Conservation (phyloP, 1,284 basidiomycete species). For the Ustilago bromivora region DNA sequence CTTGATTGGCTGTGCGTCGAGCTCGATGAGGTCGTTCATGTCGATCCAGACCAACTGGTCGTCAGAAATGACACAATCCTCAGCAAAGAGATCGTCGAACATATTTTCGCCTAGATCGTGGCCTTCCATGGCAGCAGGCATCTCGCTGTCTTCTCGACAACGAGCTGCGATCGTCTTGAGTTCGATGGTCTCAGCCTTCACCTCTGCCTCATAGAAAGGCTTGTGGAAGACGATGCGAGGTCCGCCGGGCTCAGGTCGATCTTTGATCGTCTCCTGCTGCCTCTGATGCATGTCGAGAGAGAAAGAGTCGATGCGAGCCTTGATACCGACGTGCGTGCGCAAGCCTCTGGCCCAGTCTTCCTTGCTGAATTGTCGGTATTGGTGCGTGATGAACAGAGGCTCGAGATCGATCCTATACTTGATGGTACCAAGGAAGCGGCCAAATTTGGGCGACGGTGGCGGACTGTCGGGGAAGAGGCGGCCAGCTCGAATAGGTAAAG, state of each 20-base stretch:
- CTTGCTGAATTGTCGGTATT: slow-evolving; percentile 83
- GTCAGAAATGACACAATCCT: slow-evolving; percentile 32
- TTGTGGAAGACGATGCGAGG: slow-evolving; percentile 76
- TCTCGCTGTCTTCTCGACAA: slow-evolving; percentile 72
- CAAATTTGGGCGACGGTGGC: slow-evolving; percentile 86
- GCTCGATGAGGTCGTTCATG: slow-evolving; percentile 85
- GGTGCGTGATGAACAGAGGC: slow-evolving; percentile 86
- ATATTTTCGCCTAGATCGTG: slow-evolving; percentile 59
- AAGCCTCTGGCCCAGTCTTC: slow-evolving; percentile 83
- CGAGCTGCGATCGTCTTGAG: slow-evolving; percentile 82
- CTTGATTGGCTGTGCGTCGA: slow-evolving; percentile 74
- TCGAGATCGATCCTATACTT: slow-evolving; percentile 88
- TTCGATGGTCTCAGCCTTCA: slow-evolving; percentile 82
- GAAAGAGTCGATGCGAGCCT: slow-evolving; percentile 83
- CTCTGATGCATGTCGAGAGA: slow-evolving; percentile 93
- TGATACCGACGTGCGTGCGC: slow-evolving; percentile 83
- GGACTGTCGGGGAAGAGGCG: slow-evolving; percentile 80
- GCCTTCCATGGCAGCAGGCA: slow-evolving; percentile 53
- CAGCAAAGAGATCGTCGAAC: slow-evolving; percentile 54
- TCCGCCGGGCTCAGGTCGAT: slow-evolving; percentile 67
- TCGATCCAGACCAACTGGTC: slow-evolving; percentile 78
- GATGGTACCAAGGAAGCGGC: slow-evolving; percentile 87
- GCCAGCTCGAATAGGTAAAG: slow-evolving; percentile 89
- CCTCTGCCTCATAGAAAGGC: slow-evolving; percentile 91
- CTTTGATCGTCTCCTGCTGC: slow-evolving; percentile 78